Percentiles rank a stretch among this genome's conserved stretches.
Conservation (phyloP, 441 rosid species). For the Erodium texanum region DNA sequence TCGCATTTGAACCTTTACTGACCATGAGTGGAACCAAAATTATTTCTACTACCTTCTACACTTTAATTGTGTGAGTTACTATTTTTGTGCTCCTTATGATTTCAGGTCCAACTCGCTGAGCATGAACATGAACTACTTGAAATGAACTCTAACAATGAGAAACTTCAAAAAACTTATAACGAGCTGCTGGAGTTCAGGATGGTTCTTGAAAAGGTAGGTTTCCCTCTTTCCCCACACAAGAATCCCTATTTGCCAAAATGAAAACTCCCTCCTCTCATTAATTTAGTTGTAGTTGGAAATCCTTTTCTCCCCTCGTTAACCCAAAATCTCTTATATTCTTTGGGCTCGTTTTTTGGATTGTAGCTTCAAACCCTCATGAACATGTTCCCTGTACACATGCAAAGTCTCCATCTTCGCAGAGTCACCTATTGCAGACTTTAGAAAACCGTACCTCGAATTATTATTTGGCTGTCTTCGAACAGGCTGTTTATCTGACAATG, state of each 20-base stretch:
- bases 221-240: constrained; percentile 12
- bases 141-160: constrained; percentile 89
- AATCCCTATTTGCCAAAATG: not conserved
- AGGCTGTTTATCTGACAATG: not conserved
- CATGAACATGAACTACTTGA: constrained; percentile 88
- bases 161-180: constrained; percentile 77
- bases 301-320: not conserved
- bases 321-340: not conserved
- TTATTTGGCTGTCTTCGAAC: not conserved
- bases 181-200: constrained; percentile 95
- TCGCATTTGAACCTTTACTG: not conserved
- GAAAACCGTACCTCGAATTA: not conserved
- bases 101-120: constrained; percentile 81
- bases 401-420: not conserved
- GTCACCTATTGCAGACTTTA: not conserved
- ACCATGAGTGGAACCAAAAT: not conserved
- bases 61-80: constrained; percentile 15
- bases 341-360: not conserved
- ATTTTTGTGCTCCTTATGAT: constrained; percentile 17
- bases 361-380: not conserved
- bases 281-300: not conserved
- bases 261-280: not conserved
- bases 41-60: constrained; percentile 11
- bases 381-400: not conserved
- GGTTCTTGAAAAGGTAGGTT: constrained; percentile 78